A percentile compares a stretch with the other conserved stretches of the same genome.
Evolutionary conservation across 2,329 filamentous ascomycete species (phyloP).

Genomic region (Penicillium brasilianum): DNA sequence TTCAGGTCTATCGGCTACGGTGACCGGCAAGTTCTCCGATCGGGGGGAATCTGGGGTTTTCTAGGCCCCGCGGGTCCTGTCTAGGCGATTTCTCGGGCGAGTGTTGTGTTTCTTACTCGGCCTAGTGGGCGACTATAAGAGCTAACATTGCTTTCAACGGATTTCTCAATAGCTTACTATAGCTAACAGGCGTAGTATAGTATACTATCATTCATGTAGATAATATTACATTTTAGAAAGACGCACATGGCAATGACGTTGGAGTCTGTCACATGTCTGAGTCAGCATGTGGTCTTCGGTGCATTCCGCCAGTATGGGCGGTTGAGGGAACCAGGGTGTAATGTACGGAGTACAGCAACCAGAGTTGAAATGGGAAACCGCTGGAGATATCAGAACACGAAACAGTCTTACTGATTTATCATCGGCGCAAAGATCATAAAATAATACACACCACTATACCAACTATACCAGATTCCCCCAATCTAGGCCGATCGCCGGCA

Average conservation of each 20-base stretch:
- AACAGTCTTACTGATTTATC: neutral
- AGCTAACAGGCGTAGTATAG: neutral
- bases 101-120: neutral
- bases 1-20: slow-evolving; percentile 16
- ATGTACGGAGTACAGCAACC: too few species aligned
- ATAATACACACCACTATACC: slow-evolving; percentile 2
- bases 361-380: too few species aligned
- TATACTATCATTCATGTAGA: neutral
- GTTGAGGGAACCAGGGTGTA: neutral
- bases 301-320: neutral
- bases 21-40: slow-evolving; percentile 23
- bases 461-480: neutral
- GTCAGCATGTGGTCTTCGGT: slow-evolving; percentile 43
- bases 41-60: slow-evolving; percentile 30
- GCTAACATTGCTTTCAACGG: neutral
- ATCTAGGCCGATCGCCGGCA: slow-evolving; percentile 34
- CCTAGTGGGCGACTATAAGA: neutral
- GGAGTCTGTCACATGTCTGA: slow-evolving; percentile 32
- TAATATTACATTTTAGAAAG: neutral
- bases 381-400: neutral
- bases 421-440: neutral
- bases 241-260: slow-evolving; percentile 31
- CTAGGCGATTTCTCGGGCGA: slow-evolving; percentile 18
- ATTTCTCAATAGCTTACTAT: too few species aligned
- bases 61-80: slow-evolving; percentile 20